Percentiles rank a stretch among this genome's conserved stretches.
Conservation (phyloP, 1,284 basidiomycete genomes). For the Fomitiporia mediterranea region DNA sequence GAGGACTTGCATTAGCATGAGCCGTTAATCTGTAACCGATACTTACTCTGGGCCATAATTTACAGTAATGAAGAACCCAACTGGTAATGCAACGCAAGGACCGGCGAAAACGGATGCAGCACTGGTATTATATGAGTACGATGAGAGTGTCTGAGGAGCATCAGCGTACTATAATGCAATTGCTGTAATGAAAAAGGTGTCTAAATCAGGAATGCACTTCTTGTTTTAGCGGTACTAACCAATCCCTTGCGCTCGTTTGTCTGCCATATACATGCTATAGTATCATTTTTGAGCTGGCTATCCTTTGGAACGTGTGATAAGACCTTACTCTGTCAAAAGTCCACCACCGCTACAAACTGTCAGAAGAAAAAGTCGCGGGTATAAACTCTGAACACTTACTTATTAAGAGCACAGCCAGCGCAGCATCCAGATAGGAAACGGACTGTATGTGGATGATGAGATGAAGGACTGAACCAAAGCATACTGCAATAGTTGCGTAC, state of each 20-base stretch:
- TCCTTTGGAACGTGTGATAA: background rate
- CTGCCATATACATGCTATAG: slow-evolving; percentile 12
- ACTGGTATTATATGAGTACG: background rate
- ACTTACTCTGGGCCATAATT: slow-evolving; percentile 22
- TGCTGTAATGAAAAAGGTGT: background rate
- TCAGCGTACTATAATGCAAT: slow-evolving; percentile 15
- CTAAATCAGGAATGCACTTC: background rate
- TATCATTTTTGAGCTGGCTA: background rate
- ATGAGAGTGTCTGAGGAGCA: background rate
- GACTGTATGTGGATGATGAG: slow-evolving; percentile 14
- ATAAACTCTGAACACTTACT: slow-evolving; percentile 16
- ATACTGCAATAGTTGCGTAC: slow-evolving; percentile 13
- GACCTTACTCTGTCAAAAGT: slow-evolving; percentile 15
- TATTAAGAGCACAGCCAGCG: slow-evolving; percentile 23
- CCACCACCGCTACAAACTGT: slow-evolving; percentile 12
- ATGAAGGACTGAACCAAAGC: background rate
- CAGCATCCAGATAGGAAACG: slow-evolving; percentile 24
- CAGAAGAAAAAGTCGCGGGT: background rate
- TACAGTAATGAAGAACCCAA: slow-evolving; percentile 28
- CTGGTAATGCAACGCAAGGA: slow-evolving; percentile 25
- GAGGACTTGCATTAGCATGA: background rate
- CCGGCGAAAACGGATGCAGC: slow-evolving; percentile 22
- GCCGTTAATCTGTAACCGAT: background rate
- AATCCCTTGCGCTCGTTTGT: slow-evolving; percentile 4
- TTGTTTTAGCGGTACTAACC: background rate